Evolutionary conservation across 352 stramenopile species (phyloP).

Genomic region (Pythium pectinolyticum): DNA sequence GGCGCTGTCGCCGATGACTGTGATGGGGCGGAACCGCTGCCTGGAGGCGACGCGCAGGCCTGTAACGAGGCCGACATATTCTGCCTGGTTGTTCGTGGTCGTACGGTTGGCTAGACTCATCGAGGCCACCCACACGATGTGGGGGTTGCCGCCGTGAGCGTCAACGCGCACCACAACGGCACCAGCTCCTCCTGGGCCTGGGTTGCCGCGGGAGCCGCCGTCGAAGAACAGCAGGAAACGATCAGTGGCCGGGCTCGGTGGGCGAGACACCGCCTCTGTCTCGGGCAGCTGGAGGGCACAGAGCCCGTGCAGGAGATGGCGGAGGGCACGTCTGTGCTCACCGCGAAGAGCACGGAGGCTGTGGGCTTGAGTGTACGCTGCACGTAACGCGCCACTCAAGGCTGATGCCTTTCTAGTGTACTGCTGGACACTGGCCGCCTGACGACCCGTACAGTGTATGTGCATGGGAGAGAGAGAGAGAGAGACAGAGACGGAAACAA

Average conservation of each 20-base stretch:
- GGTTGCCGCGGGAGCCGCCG: neutral
- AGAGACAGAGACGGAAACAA: no score
- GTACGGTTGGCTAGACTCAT: neutral
- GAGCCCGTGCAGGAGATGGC: no score
- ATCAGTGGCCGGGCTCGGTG: neutral
- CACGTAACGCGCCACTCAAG: neutral
- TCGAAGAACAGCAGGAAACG: slow-evolving; percentile 4
- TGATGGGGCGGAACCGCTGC: neutral
- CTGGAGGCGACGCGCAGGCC: neutral
- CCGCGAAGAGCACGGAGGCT: neutral
- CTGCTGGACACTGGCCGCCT: no score
- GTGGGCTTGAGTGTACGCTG: neutral
- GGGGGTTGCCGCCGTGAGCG: neutral
- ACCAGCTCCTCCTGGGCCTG: neutral
- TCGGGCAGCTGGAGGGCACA: neutral
- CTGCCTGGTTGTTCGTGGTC: slow-evolving; percentile 7
- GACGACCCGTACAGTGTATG: no score
- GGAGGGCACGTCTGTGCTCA: no score
- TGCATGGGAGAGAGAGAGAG: no score
- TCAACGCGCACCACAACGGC: neutral
- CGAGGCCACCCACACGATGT: neutral
- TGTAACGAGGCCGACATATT: neutral
- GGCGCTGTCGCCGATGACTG: slow-evolving; percentile 1
- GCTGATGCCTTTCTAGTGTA: no score
- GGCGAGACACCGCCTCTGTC: neutral